Percentiles rank a stretch among this genome's conserved stretches.
Evolutionary conservation across 1,139 yeast species (phyloP).

Genomic region (Yamadazyma taylorii): DNA sequence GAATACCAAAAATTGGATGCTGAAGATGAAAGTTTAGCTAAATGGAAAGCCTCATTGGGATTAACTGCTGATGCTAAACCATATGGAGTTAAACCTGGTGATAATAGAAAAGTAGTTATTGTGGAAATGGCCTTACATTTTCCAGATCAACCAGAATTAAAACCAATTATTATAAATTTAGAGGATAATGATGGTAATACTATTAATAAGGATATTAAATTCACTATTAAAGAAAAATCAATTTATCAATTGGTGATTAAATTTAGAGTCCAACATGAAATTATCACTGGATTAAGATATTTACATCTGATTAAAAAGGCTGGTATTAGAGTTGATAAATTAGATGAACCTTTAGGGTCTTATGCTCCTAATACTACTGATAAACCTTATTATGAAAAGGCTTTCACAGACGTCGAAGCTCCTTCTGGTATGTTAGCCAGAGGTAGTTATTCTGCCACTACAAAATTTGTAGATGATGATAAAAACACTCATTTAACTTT

Average conservation of each 20-base stretch:
- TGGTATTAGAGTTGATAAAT: constrained; percentile 83
- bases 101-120: constrained; percentile 74
- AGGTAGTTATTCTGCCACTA: constrained; percentile 78
- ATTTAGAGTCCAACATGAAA: constrained; percentile 87
- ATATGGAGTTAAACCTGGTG: constrained; percentile 68
- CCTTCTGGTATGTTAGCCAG: constrained; percentile 89
- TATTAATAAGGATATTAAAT: constrained; percentile 54
- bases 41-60: constrained; percentile 93
- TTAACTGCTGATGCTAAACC: constrained; percentile 53
- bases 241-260: constrained; percentile 70
- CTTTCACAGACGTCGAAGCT: constrained; percentile 84
- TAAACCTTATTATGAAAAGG: constrained; percentile 78
- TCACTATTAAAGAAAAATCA: constrained; percentile 76
- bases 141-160: constrained; percentile 54
- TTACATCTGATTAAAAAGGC: constrained; percentile 83
- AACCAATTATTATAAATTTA: constrained; percentile 63
- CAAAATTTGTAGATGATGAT: constrained; percentile 89
- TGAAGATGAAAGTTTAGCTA: constrained; percentile 85
- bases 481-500: constrained; percentile 68
- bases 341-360: constrained; percentile 87
- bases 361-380: constrained; percentile 87
- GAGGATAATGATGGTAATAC: constrained; percentile 55
- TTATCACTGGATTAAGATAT: constrained; percentile 87
- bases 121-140: constrained; percentile 72
- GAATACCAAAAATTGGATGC: constrained; percentile 86